Base-by-base conservation (phyloP, 1,139 yeast species). In the Saccharomycopsis crataegensis region DNA sequence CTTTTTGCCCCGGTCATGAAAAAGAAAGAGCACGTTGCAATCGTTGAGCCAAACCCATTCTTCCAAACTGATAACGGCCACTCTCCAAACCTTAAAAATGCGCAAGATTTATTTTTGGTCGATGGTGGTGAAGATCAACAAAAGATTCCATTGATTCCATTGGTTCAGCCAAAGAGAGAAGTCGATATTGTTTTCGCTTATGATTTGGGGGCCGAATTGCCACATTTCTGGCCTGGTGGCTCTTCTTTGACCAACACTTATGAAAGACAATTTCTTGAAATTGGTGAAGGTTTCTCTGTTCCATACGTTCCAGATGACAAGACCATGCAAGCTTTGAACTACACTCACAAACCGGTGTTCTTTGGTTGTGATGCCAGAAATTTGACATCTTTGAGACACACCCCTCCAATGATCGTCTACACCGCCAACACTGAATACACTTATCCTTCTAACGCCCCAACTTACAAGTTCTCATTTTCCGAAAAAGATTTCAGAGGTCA, bases 41-140 rank as follows among this genome's bases (percentile, higher is more conserved):
- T 84, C 32, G 79, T 76, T 68, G 71, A 76, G 9, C 96, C 96
- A 44, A 89, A 87, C 63, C 96, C 96, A 28, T 87, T 85, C 67
- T 71, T 65, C 57, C 70, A 73, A 33, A 70, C 82, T 4, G 28
- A 6, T 28, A 31, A 11, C 36, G 58, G 51, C 7, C 9, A 12
- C 3, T 46, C 51, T 11, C 3, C 6, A 16, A 33, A 40, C 7
- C 32, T 51, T 36, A 32, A 28, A 17, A 63, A 67, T 16, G 62
- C 69, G 38, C 74, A 76, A 6, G 70, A 78, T 3, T 73, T 90
- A 46, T 79, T 70, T 63, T 73, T 89, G 58, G 93, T 83, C 12
- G 97, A 90, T 65, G 96, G 96, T 57, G 96, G 96, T 60, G 93
- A 86, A 67, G 96, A 87, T 68, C 68, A 67, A n/a, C 93, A 89